A percentile compares a stretch with the other conserved stretches of the same genome.
Evolutionary conservation across 1,139 yeast species (phyloP).

Genomic region (Sugiyamaella pinicola): DNA sequence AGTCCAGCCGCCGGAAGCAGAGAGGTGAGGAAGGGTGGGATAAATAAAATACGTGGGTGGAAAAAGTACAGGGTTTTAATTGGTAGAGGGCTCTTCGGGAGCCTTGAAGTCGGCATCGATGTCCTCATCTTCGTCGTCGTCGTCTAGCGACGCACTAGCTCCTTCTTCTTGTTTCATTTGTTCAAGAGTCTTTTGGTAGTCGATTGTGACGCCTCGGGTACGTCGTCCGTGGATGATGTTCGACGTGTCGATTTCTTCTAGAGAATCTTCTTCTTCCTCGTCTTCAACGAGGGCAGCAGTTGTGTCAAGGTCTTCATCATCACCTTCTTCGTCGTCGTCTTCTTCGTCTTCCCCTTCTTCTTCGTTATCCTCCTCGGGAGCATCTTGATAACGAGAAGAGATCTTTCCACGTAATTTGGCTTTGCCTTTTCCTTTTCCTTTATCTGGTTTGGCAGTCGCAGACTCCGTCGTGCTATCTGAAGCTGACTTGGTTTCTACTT

Average conservation of each 20-base stretch:
- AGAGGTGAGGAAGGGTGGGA: not conserved
- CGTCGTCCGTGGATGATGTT: slow-evolving; percentile 89
- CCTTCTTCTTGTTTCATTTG: slow-evolving; percentile 55
- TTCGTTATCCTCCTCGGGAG: slow-evolving; percentile 38
- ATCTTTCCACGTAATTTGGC: slow-evolving; percentile 34
- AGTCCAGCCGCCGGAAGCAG: slow-evolving; percentile 17
- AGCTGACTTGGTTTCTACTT: slow-evolving; percentile 14
- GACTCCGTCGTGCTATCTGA: slow-evolving; percentile 24
- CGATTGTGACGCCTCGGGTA: slow-evolving; percentile 87
- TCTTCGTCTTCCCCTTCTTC: slow-evolving; percentile 37
- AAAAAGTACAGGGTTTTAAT: slow-evolving; percentile 5
- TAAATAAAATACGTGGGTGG: slow-evolving; percentile 12
- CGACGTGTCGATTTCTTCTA: slow-evolving; percentile 78
- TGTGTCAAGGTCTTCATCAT: slow-evolving; percentile 32
- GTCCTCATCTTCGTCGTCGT: slow-evolving; percentile 41
- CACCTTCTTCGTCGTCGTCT: slow-evolving; percentile 35
- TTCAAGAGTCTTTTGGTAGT: slow-evolving; percentile 82
- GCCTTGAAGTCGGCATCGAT: slow-evolving; percentile 41
- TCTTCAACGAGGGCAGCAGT: slow-evolving; percentile 34
- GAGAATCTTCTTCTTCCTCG: slow-evolving; percentile 70
- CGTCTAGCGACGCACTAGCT: slow-evolving; percentile 38
- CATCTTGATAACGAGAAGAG: slow-evolving; percentile 39
- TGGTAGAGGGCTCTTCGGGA: slow-evolving; percentile 34
- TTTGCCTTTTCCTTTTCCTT: slow-evolving; percentile 34
- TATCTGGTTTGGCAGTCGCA: slow-evolving; percentile 16